These are phyloP conservation scores for Lactuca saligna DNA, from an alignment of 129 eudicot genomes.

Conservation along the genomic window DNA sequence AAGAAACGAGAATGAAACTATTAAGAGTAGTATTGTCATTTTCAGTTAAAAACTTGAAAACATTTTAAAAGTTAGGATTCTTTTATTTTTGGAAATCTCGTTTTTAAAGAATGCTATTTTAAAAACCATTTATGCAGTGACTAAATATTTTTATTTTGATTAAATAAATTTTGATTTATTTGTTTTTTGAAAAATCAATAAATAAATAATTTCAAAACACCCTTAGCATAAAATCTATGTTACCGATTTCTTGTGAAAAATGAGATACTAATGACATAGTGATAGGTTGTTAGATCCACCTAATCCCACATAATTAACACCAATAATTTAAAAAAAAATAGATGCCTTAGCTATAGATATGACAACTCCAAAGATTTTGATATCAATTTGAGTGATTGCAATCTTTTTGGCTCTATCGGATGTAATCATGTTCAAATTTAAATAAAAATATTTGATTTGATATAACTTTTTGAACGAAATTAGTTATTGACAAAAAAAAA, in stretches of 20 bases:
- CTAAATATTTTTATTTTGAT: too few species aligned
- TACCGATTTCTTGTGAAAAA: background rate
- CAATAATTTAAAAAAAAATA: slow-evolving; percentile 21
- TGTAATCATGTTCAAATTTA: slow-evolving; percentile 16
- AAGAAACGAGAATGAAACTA: too few species aligned
- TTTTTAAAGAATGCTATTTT: too few species aligned
- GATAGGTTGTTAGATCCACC: slow-evolving; percentile 36
- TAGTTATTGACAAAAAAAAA: background rate
- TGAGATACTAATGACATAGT: slow-evolving; percentile 17
- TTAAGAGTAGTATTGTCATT: too few species aligned
- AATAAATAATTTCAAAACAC: too few species aligned
- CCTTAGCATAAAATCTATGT: background rate
- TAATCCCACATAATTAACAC: slow-evolving; percentile 30
- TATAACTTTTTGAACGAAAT: background rate
- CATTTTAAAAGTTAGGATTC: too few species aligned
- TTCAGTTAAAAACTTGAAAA: too few species aligned
- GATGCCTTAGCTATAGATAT: slow-evolving; percentile 31
- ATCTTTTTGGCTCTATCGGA: slow-evolving; percentile 14
- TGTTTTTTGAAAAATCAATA: too few species aligned
- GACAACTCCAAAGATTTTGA: slow-evolving; percentile 28
- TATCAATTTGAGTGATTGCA: slow-evolving; percentile 24
- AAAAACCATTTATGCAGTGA: too few species aligned
- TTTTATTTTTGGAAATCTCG: too few species aligned
- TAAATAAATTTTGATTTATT: too few species aligned
- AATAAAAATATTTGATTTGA: background rate